phyloP scores from a whole-genome alignment of 306 rosid genomes.

The Fragaria vesca region DNA sequence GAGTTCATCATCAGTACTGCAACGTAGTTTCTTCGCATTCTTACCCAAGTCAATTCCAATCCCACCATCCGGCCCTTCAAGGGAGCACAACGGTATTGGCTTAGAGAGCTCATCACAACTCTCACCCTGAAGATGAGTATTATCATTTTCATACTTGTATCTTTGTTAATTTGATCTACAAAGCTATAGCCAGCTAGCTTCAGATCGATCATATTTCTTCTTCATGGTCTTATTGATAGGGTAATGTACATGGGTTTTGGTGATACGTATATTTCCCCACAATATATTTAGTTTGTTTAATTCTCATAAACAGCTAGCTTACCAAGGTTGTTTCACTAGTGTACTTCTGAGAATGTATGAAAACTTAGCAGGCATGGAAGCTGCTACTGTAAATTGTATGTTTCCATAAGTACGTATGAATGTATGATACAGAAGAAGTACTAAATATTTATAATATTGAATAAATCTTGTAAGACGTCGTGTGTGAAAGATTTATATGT shows the following conservation, averaged over 20 bases:
- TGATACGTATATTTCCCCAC: not conserved
- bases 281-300: not conserved
- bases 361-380: not conserved
- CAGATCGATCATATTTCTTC: not conserved
- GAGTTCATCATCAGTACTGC: constrained; percentile 9
- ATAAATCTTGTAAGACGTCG: not conserved
- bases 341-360: not conserved
- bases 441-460: not conserved
- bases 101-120: constrained; percentile 39
- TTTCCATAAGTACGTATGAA: not conserved
- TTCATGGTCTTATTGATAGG: not conserved
- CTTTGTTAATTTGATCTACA: not conserved
- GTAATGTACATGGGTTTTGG: not conserved
- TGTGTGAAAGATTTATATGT: not conserved
- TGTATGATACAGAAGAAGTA: not conserved
- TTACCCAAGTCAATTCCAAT: constrained; percentile 62
- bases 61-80: constrained; percentile 93
- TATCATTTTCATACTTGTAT: not conserved
- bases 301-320: not conserved
- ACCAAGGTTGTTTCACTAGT: not conserved
- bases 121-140: constrained; percentile 39
- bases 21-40: constrained; percentile 43
- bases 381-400: not conserved
- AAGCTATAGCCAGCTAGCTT: not conserved
- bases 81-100: constrained; percentile 60